These are phyloP conservation scores for Torrubiella hemipterigena DNA, from an alignment of 2,329 filamentous ascomycete genomes.

Conservation along the genomic window DNA sequence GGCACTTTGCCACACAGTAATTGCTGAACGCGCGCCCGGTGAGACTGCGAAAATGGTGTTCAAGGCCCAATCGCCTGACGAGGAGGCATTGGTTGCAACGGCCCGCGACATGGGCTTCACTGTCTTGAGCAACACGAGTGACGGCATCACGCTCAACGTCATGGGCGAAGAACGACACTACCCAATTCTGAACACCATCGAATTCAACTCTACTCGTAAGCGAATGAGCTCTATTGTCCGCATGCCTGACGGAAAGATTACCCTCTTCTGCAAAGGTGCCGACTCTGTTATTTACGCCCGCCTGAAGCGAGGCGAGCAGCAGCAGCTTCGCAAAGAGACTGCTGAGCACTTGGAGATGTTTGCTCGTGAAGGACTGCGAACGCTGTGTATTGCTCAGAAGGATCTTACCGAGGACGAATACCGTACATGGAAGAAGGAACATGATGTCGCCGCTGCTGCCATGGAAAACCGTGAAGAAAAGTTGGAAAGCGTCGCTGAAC, in stretches of 20 bases:
- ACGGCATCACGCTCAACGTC: slow-evolving; percentile 76
- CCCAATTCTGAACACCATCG: slow-evolving; percentile 82
- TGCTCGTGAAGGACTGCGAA: slow-evolving; percentile 86
- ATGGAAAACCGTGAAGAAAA: slow-evolving; percentile 85
- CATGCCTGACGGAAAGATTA: slow-evolving; percentile 83
- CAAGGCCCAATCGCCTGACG: slow-evolving; percentile 94
- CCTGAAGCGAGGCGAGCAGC: slow-evolving; percentile 72
- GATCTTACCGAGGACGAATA: slow-evolving; percentile 77
- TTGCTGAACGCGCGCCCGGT: slow-evolving; percentile 81
- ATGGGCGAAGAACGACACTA: slow-evolving; percentile 79
- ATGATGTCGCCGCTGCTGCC: slow-evolving; percentile 76
- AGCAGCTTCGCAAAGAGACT: slow-evolving; percentile 68
- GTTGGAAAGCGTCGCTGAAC: slow-evolving; percentile 76
- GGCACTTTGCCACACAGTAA: slow-evolving; percentile 93
- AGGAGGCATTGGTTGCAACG: slow-evolving; percentile 86
- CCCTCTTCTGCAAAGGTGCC: slow-evolving; percentile 93
- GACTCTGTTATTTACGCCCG: slow-evolving; percentile 96
- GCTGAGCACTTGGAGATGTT: slow-evolving; percentile 96
- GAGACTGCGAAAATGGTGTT: slow-evolving; percentile 85
- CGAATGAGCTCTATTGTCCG: slow-evolving; percentile 95
- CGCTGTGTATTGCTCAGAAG: slow-evolving; percentile 82
- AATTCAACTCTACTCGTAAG: slow-evolving; percentile 95
- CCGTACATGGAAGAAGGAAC: slow-evolving; percentile 68
- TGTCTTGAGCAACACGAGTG: slow-evolving; percentile 66
- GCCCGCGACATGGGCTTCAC: slow-evolving; percentile 94